Conservation (phyloP, 2,329 filamentous ascomycete species). For the Pestalotiopsis fici region DNA sequence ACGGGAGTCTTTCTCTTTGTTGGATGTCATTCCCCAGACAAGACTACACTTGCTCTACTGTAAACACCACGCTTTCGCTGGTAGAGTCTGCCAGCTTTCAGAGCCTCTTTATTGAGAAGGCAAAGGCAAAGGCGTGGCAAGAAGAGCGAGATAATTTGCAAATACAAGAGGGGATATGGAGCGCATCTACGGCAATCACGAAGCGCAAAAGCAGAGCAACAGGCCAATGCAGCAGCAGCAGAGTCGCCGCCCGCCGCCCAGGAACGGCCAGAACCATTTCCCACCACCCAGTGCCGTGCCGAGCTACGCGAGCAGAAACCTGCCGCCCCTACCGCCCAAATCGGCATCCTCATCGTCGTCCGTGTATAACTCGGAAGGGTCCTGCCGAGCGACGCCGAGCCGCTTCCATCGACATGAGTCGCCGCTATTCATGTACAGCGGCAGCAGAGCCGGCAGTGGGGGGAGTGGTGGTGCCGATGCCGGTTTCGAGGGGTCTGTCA, state of each 20-base stretch:
- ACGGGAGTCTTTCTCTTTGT: not conserved
- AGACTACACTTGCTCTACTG: no score
- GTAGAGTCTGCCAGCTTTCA: no score
- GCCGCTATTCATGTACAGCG: not conserved
- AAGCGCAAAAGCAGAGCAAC: not conserved
- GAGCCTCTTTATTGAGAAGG: no score
- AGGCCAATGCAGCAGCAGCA: not conserved
- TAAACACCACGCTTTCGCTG: no score
- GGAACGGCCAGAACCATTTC: slow-evolving; percentile 4
- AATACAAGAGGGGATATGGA: not conserved
- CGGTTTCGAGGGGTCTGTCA: not conserved
- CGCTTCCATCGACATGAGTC: not conserved
- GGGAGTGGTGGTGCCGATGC: not conserved
- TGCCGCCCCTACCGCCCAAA: slow-evolving; percentile 2
- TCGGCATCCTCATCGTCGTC: slow-evolving; percentile 1
- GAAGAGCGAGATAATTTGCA: no score
- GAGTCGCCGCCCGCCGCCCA: not conserved
- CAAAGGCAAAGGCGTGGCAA: no score
- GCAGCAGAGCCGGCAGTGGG: not conserved
- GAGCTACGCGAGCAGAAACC: not conserved
- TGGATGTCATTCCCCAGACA: not conserved
- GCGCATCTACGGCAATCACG: not conserved
- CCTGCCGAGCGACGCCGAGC: not conserved
- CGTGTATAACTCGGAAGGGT: slow-evolving; percentile 4
- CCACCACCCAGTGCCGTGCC: slow-evolving; percentile 2